phyloP scores from a whole-genome alignment of 164 flowering plant genomes.

The Buxus sempervirens region DNA sequence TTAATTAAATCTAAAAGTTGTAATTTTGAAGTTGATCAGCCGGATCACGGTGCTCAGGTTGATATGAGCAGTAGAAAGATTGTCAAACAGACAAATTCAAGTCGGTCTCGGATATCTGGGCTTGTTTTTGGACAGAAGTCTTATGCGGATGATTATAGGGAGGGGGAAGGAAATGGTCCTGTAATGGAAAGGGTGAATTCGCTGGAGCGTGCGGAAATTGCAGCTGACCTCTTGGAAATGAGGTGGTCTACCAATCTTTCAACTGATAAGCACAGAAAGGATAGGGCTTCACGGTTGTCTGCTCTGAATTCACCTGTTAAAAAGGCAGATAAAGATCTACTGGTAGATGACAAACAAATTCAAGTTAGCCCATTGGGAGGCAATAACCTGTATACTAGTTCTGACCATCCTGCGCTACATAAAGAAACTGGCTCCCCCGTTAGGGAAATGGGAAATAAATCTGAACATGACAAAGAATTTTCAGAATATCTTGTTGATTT shows the following conservation, averaged over 20 bases:
- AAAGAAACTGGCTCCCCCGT: slow-evolving; percentile 13
- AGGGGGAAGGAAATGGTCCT: slow-evolving; percentile 27
- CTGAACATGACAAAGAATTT: slow-evolving; percentile 12
- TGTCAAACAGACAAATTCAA: slow-evolving; percentile 40
- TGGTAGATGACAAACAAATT: slow-evolving; percentile 12
- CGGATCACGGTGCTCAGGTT: slow-evolving; percentile 17
- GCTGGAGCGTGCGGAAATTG: slow-evolving; percentile 80
- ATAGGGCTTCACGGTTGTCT: slow-evolving; percentile 16
- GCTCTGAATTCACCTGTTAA: slow-evolving; percentile 8
- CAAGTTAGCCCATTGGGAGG: slow-evolving; percentile 7
- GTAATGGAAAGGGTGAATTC: slow-evolving; percentile 39
- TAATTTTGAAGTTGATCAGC: slow-evolving; percentile 28
- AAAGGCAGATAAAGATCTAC: slow-evolving; percentile 17
- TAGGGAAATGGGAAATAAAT: slow-evolving; percentile 9
- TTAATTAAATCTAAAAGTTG: slow-evolving; percentile 37
- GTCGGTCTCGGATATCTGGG: slow-evolving; percentile 50
- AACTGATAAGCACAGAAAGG: slow-evolving; percentile 24
- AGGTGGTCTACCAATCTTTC: slow-evolving; percentile 84
- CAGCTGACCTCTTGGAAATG: slow-evolving; percentile 81
- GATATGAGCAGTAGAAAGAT: slow-evolving; percentile 36
- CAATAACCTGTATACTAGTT: slow-evolving; percentile 9
- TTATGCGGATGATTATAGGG: slow-evolving; percentile 22
- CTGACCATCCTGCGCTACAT: background rate
- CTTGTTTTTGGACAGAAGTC: slow-evolving; percentile 64
- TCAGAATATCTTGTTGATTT: slow-evolving; percentile 13